Conservation (phyloP, 257 asterid species). For the Gentiana dahurica region DNA sequence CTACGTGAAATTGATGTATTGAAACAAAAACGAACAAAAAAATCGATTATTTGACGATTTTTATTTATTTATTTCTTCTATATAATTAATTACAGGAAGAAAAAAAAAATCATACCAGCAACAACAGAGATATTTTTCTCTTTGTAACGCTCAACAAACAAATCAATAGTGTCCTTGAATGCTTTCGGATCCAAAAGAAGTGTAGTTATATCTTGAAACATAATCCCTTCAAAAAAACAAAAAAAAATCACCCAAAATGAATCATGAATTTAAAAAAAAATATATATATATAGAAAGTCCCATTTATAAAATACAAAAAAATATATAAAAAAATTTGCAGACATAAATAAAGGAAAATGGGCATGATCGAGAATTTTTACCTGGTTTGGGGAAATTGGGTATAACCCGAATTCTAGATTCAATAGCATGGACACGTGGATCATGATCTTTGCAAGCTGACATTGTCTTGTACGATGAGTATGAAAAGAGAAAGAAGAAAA, state of each 20-base stretch:
- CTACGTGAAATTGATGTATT: background rate
- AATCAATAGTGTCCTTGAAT: constrained; percentile 69
- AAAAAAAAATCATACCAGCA: constrained; percentile 38
- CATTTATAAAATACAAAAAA: background rate
- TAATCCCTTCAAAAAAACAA: constrained; percentile 41
- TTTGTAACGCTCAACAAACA: constrained; percentile 69
- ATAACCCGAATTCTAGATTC: constrained; percentile 74
- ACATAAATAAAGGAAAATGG: too few species aligned
- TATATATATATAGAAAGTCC: background rate
- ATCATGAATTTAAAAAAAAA: background rate
- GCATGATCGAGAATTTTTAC: constrained; percentile 8
- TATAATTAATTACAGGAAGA: background rate
- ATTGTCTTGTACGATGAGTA: constrained; percentile 16
- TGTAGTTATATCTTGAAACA: constrained; percentile 86
- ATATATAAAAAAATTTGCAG: too few species aligned
- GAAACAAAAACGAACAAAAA: background rate
- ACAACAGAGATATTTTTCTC: constrained; percentile 63
- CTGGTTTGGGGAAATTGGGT: constrained; percentile 73
- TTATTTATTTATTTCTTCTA: too few species aligned
- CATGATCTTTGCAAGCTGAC: constrained; percentile 50
- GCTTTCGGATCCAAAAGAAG: constrained; percentile 64
- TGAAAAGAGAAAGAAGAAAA: constrained; percentile 1
- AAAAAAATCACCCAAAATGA: background rate
- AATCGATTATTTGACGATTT: too few species aligned
- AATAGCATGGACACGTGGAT: constrained; percentile 66